Conservation (phyloP, 306 rosid genomes). For the Ceratonia siliqua region DNA sequence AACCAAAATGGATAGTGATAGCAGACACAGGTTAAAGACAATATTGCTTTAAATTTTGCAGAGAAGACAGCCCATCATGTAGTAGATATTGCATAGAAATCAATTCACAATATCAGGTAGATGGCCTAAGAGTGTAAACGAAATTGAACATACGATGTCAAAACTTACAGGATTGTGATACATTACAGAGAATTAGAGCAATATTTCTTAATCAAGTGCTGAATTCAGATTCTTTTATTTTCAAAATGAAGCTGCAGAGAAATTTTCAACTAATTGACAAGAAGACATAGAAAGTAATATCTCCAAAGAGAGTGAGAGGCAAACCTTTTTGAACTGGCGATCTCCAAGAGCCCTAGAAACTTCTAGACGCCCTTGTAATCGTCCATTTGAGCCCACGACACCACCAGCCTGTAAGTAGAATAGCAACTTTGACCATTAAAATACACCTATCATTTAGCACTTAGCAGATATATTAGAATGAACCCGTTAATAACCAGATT, state of each 20-base stretch:
- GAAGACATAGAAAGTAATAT: constrained; percentile 1
- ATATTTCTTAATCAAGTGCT: neutral
- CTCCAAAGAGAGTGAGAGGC: constrained; percentile 9
- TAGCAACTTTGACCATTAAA: constrained; percentile 23
- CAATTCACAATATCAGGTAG: neutral
- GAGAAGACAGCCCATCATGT: neutral
- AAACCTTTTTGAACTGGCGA: constrained; percentile 88
- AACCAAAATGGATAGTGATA: neutral
- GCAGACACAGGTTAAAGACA: neutral
- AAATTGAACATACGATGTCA: neutral
- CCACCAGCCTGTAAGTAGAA: constrained; percentile 75
- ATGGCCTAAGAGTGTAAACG: neutral
- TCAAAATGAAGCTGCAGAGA: constrained; percentile 11
- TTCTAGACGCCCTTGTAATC: constrained; percentile 86
- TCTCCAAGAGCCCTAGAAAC: constrained; percentile 92
- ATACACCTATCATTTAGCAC: too few relatives aligned
- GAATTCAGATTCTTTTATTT: neutral
- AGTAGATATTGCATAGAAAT: neutral
- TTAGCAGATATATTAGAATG: neutral
- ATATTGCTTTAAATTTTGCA: neutral
- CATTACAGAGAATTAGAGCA: neutral
- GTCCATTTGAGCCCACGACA: constrained; percentile 80
- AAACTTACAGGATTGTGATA: neutral
- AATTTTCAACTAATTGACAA: neutral
- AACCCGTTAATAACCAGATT: neutral